Evolutionary conservation across 2,329 filamentous ascomycete species (phyloP).

Genomic region (Aspergillus sp.): DNA sequence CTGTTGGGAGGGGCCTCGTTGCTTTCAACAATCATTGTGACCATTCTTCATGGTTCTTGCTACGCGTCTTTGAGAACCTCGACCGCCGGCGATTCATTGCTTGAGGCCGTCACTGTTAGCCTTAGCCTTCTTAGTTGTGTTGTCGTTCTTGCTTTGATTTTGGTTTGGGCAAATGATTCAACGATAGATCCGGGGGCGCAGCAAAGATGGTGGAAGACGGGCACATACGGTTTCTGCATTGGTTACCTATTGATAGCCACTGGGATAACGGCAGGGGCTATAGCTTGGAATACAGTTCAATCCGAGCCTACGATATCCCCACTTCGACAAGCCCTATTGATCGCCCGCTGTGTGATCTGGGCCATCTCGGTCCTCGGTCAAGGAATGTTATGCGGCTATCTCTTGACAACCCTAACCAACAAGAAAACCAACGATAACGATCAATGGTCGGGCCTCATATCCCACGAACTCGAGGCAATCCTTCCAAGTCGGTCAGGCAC

Average conservation of each 20-base stretch:
- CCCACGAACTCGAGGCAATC: conserved; percentile 30
- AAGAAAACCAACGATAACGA: conserved; percentile 9
- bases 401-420: conserved; percentile 27
- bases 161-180: conserved; percentile 26
- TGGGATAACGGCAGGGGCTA: conserved; percentile 33
- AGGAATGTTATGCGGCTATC: conserved; percentile 35
- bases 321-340: conserved; percentile 27
- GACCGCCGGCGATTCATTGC: conserved; percentile 19
- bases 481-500: conserved; percentile 20
- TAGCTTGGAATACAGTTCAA: conserved; percentile 28
- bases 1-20: conserved; percentile 32
- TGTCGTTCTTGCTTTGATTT: conserved; percentile 24
- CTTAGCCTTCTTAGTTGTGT: conserved; percentile 34
- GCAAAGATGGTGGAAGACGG: conserved; percentile 26
- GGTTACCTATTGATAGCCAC: conserved; percentile 34
- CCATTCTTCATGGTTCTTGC: conserved; percentile 36
- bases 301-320: conserved; percentile 1
- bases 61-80: conserved; percentile 29
- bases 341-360: conserved; percentile 44
- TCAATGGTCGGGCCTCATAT: conserved; percentile 30
- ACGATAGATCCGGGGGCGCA: conserved; percentile 15
- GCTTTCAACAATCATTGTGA: conserved; percentile 30
- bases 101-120: conserved; percentile 31
- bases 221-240: conserved; percentile 25
- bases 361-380: conserved; percentile 37